Base-by-base conservation (phyloP, 306 rosid species). In the Erythrophleum fordii region DNA sequence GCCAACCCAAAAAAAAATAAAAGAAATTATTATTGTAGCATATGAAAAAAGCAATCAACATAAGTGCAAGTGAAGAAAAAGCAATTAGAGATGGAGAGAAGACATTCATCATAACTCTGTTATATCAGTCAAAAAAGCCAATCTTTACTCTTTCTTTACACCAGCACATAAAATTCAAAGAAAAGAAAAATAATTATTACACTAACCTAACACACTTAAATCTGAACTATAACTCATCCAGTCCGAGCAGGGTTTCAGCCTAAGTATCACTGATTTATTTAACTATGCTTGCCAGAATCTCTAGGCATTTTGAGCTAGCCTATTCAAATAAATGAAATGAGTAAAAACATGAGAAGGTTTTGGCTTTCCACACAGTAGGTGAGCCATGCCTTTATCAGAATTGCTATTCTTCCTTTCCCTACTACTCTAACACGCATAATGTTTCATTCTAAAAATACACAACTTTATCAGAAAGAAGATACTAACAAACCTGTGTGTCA, bases 401-500 rank as follows among this genome's bases (percentile, higher is more conserved):
- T 12, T 37, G 17, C 4, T 65, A 23, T 9, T 66, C 48, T 35
- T 66, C 22, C 48, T 67, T 11, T 67, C 52, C 52, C 51, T 11
- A 45, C 42, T 48, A 6, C 44, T 70, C 14, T 46, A 70, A 7
- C 35, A 46, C 31, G 56, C 51, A 14, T 37, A 39, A 39, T 22
- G 68, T 39, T 55, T 56, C 44, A 44, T 23, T 69, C 58, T 44
- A 42, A 13, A 11, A 56, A 55, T 12, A 74, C 23, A 72, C 51
- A 51, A 75, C 31, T 56, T 23, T n/a, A 18, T 39, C 74, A 66
- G 11, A 39, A 79, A 75, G 39, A 44, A 51, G 72, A 77, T 62
- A 68, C 20, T 23, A 71, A 70, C 85, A n/a, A 83, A 95, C 98
- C 98, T 96, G 99, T 48, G 91, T 59, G 0, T 92, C 97, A 20